Percentiles rank a stretch among this genome's conserved stretches.
phyloP scores from a whole-genome alignment of 2,329 filamentous ascomycete genomes.

The Aspergillus latus region DNA sequence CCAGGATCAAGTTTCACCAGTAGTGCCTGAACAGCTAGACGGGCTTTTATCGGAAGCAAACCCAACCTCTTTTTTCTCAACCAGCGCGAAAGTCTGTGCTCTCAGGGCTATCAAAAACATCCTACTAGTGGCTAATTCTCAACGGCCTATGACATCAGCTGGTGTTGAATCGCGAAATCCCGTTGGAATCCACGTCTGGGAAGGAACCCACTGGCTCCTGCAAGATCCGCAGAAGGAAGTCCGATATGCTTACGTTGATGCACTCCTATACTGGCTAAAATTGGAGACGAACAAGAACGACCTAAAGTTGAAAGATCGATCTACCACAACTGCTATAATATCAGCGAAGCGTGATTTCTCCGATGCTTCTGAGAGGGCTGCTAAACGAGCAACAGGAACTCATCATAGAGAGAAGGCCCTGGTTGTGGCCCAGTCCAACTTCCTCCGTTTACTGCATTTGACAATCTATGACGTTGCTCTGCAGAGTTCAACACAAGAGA shows the following conservation, averaged over 20 bases:
- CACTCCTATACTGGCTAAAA: slow-evolving; percentile 78
- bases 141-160: slow-evolving; percentile 58
- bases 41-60: slow-evolving; percentile 34
- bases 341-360: slow-evolving; percentile 45
- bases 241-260: slow-evolving; percentile 80
- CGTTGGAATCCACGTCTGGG: slow-evolving; percentile 83
- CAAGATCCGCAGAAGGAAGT: slow-evolving; percentile 76
- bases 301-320: slow-evolving; percentile 61
- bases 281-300: slow-evolving; percentile 72
- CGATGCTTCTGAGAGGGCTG: slow-evolving; percentile 41
- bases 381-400: slow-evolving; percentile 65
- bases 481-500: slow-evolving; percentile 68
- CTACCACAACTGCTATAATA: slow-evolving; percentile 47
- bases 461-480: slow-evolving; percentile 86
- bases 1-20: slow-evolving; percentile 48
- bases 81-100: slow-evolving; percentile 62
- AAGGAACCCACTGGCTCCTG: slow-evolving; percentile 92
- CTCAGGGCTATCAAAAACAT: slow-evolving; percentile 80
- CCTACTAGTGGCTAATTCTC: slow-evolving; percentile 74
- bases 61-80: slow-evolving; percentile 58
- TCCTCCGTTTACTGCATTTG: slow-evolving; percentile 78
- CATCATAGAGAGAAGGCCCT: slow-evolving; percentile 57
- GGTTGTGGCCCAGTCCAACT: slow-evolving; percentile 61
- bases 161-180: slow-evolving; percentile 68
- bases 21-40: slow-evolving; percentile 52